Percentiles rank a stretch among this genome's conserved stretches.
These are phyloP conservation scores for Pyrenopolyporus hunteri DNA, from an alignment of 495 filamentous ascomycete species.

Conservation along the genomic window DNA sequence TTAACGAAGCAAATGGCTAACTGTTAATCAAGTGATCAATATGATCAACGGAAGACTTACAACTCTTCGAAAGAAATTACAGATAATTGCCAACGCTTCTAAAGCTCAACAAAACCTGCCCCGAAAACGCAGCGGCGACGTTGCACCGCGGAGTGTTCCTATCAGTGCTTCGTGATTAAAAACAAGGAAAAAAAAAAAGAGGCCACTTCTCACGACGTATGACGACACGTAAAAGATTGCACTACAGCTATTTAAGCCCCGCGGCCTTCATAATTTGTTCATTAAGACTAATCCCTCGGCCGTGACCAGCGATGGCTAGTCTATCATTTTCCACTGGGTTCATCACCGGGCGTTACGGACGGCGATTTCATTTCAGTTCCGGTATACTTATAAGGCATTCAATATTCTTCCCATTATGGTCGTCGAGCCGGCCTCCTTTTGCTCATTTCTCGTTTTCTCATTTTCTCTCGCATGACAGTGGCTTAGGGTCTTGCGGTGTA, in stretches of 20 bases:
- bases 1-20: conserved; percentile 20
- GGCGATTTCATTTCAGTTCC: conserved; percentile 14
- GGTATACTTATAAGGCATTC: conserved; percentile 31
- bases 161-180: conserved; percentile 41
- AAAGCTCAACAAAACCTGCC: conserved; percentile 43
- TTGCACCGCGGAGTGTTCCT: conserved; percentile 51
- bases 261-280: conserved; percentile 40
- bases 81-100: conserved; percentile 51
- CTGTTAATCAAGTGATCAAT: conserved; percentile 47
- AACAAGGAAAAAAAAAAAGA: conserved; percentile 12
- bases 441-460: no score
- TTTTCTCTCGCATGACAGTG: conserved; percentile 1
- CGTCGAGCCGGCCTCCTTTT: conserved; percentile 17
- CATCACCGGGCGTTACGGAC: conserved; percentile 39
- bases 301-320: conserved; percentile 10
- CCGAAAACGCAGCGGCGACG: conserved; percentile 54
- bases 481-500: conserved; percentile 13
- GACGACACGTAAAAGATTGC: conserved; percentile 47
- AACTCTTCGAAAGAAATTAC: conserved; percentile 51
- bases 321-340: conserved; percentile 14
- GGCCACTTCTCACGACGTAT: conserved; percentile 38
- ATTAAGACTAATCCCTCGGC: conserved; percentile 12
- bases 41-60: conserved; percentile 51
- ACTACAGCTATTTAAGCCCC: conserved; percentile 41
- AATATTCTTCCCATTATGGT: conserved; percentile 14